phyloP scores from a whole-genome alignment of 2,329 filamentous ascomycete species.

The Penicillium capsulatum region DNA sequence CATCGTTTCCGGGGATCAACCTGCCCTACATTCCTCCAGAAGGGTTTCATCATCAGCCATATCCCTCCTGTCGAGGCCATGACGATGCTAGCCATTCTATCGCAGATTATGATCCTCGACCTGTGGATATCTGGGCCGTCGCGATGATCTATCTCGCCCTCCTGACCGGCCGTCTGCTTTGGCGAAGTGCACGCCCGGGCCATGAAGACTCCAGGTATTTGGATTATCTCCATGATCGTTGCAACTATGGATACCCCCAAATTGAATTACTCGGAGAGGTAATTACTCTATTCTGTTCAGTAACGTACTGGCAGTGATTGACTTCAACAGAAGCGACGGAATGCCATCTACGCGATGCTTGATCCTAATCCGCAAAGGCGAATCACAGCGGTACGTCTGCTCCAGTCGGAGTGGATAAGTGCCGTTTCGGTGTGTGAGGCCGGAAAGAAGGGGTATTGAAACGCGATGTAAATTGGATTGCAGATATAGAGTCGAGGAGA shows the following conservation, averaged over 20 bases:
- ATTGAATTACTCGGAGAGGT: slow-evolving; percentile 27
- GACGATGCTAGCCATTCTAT: neutral
- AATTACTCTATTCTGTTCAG: too few relatives aligned
- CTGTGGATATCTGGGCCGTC: slow-evolving; percentile 29
- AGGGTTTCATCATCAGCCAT: slow-evolving; percentile 6
- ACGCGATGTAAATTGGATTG: too few relatives aligned
- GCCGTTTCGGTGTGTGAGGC: slow-evolving; percentile 22
- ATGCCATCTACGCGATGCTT: slow-evolving; percentile 31
- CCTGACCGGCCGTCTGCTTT: slow-evolving; percentile 23
- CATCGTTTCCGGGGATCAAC: slow-evolving; percentile 15
- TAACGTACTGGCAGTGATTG: too few relatives aligned
- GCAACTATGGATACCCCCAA: slow-evolving; percentile 22
- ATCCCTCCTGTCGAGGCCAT: neutral
- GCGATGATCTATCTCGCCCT: slow-evolving; percentile 29
- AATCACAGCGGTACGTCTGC: slow-evolving; percentile 20
- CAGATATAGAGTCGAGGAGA: too few relatives aligned
- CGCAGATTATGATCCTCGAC: slow-evolving; percentile 13
- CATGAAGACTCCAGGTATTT: slow-evolving; percentile 25
- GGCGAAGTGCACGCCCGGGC: slow-evolving; percentile 22
- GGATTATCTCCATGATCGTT: slow-evolving; percentile 21
- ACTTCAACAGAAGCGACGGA: slow-evolving; percentile 18
- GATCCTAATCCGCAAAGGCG: slow-evolving; percentile 22
- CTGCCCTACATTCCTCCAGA: slow-evolving; percentile 19
- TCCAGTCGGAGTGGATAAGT: slow-evolving; percentile 29
- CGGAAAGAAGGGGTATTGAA: slow-evolving; percentile 16